Percentiles rank a stretch among this genome's conserved stretches.
phyloP scores from a whole-genome alignment of 2,329 filamentous ascomycete species.

The Lasiodiplodia gonubiensis region DNA sequence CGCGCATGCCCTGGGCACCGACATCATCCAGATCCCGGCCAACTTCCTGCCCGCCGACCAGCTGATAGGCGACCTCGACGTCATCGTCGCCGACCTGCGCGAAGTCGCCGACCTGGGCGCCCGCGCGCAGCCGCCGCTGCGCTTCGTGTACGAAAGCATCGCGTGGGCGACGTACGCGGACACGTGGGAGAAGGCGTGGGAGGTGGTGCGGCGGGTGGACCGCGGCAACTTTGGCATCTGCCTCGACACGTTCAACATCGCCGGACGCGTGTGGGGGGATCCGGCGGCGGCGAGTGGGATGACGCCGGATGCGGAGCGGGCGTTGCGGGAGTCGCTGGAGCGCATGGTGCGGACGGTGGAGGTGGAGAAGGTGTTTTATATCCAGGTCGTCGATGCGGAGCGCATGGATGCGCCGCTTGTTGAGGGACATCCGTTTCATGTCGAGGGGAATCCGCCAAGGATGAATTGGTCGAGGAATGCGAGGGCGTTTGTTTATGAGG shows the following conservation, averaged over 20 bases:
- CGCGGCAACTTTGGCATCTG: constrained; percentile 33
- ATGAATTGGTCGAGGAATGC: constrained; percentile 32
- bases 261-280: constrained; percentile 32
- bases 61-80: constrained; percentile 36
- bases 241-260: constrained; percentile 34
- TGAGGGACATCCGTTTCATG: constrained; percentile 29
- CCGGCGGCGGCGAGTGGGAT: constrained; percentile 28
- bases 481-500: constrained; percentile 26
- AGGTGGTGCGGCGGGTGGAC: constrained; percentile 27
- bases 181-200: constrained; percentile 19
- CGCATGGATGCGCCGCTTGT: constrained; percentile 26
- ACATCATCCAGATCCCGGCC: neutral
- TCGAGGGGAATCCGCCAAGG: constrained; percentile 21
- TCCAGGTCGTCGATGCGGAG: constrained; percentile 31
- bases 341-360: neutral
- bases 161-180: constrained; percentile 18
- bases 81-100: constrained; percentile 41
- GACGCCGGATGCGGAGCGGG: constrained; percentile 27
- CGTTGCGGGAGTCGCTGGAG: constrained; percentile 9
- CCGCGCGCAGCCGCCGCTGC: neutral
- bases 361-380: constrained; percentile 25
- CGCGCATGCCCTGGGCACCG: neutral
- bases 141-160: constrained; percentile 25
- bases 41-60: constrained; percentile 26
- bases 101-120: constrained; percentile 29